phyloP scores from a whole-genome alignment of 805 yeast genomes.

The Debaryomyces hansenii region DNA sequence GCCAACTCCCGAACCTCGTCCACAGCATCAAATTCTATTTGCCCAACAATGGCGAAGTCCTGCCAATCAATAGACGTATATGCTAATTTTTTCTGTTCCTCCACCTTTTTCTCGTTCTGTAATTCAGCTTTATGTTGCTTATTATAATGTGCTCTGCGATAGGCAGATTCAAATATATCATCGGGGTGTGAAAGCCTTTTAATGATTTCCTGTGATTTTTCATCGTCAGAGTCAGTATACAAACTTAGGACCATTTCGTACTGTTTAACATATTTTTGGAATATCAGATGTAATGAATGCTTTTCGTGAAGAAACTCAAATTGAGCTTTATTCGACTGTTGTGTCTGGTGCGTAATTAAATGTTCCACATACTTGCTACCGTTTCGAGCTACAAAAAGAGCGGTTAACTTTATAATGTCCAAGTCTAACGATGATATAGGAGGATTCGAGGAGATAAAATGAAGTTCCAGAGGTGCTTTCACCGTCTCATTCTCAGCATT shows the following conservation, averaged over 20 bases:
- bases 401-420: constrained; percentile 69
- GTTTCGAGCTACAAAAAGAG: constrained; percentile 64
- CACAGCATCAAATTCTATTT: constrained; percentile 61
- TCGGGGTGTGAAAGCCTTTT: constrained; percentile 20
- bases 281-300: constrained; percentile 63
- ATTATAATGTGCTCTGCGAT: constrained; percentile 55
- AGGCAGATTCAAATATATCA: constrained; percentile 47
- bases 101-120: constrained; percentile 26
- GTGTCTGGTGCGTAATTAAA: constrained; percentile 37
- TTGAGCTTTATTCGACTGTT: constrained; percentile 45
- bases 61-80: constrained; percentile 88
- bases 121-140: constrained; percentile 33
- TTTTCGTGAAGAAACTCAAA: constrained; percentile 63
- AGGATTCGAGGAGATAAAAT: constrained; percentile 28
- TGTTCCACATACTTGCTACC: constrained; percentile 43
- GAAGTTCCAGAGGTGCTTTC: constrained; percentile 14
- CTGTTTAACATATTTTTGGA: constrained; percentile 51
- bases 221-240: constrained; percentile 10
- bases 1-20: constrained; percentile 59
- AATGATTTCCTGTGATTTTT: constrained; percentile 4
- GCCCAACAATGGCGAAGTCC: constrained; percentile 70
- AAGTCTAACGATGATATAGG: constrained; percentile 61
- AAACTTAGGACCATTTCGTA: constrained; percentile 38
- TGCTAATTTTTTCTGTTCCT: constrained; percentile 44
- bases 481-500: constrained; percentile 14